Conservation (phyloP, 371 early-diverging fungal species). For the Mortierella sp. region DNA sequence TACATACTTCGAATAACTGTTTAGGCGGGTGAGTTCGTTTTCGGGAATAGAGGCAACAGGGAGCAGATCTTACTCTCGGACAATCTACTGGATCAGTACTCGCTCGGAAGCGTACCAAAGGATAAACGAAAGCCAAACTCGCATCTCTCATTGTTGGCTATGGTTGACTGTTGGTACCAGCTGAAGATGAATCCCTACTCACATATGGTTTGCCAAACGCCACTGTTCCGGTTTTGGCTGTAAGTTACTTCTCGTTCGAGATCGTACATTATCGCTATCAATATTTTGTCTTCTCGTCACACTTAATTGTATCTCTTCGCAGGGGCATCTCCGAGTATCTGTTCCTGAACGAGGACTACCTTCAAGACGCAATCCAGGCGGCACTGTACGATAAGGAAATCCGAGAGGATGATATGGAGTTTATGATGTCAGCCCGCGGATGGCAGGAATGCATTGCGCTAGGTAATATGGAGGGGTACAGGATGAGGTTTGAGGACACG, state of each 20-base stretch:
- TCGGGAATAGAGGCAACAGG: conserved; percentile 75
- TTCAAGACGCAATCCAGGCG: conserved; percentile 86
- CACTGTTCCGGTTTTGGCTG: conserved; percentile 93
- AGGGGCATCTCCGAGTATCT: conserved; percentile 93
- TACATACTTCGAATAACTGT: too few relatives aligned
- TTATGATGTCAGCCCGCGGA: conserved; percentile 88
- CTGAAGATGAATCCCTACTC: conserved; percentile 91
- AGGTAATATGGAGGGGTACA: conserved; percentile 88
- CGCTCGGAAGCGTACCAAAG: conserved; percentile 87
- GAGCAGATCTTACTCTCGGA: conserved; percentile 84
- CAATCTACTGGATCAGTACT: conserved; percentile 85
- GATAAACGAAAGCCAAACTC: conserved; percentile 86
- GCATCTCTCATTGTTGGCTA: conserved; percentile 91
- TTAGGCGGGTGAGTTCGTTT: conserved; percentile 86
- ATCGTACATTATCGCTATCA: not conserved
- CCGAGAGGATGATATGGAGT: conserved; percentile 93
- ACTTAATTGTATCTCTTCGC: not conserved
- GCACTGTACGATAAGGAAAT: conserved; percentile 85
- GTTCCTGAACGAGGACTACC: conserved; percentile 79
- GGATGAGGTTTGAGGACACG: conserved; percentile 84
- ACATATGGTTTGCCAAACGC: conserved; percentile 95
- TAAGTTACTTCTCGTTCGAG: conserved; percentile 43
- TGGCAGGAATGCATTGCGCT: conserved; percentile 93
- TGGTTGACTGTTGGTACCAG: conserved; percentile 94
- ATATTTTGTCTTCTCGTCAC: not conserved